Percentiles rank a stretch among this genome's conserved stretches.
Conservation (phyloP, 2,329 filamentous ascomycete genomes). For the Nannizziopsis barbatae region DNA sequence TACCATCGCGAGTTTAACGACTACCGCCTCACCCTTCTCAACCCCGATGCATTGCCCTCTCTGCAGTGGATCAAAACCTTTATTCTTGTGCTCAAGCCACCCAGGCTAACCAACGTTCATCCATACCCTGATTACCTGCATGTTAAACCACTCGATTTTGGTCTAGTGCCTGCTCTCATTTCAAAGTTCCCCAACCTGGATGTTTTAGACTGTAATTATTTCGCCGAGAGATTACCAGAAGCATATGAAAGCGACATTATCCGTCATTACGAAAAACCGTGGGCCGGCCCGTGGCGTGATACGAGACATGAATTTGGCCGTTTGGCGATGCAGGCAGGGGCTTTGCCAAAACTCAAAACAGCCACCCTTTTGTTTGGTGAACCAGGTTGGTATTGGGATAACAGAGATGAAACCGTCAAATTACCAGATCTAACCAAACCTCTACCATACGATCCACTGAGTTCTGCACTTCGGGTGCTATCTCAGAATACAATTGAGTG, state of each 20-base stretch:
- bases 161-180: constrained; percentile 7
- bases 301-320: constrained; percentile 10
- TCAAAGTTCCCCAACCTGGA: constrained; percentile 11
- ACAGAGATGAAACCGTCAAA: background rate
- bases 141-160: constrained; percentile 7
- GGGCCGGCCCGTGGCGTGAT: constrained; percentile 11
- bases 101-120: too few species aligned
- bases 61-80: constrained; percentile 2
- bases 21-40: constrained; percentile 7
- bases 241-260: background rate
- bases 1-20: constrained; percentile 3
- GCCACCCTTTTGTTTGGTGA: background rate
- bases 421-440: constrained; percentile 7
- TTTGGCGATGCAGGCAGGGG: constrained; percentile 1
- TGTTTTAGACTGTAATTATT: constrained; percentile 4
- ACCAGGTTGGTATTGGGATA: background rate
- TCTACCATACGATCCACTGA: constrained; percentile 6
- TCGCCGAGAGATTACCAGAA: constrained; percentile 5
- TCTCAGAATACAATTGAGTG: constrained; percentile 6
- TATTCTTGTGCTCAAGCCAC: too few species aligned
- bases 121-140: too few species aligned
- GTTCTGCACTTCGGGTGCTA: constrained; percentile 7
- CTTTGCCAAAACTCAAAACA: constrained; percentile 5
- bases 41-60: constrained; percentile 1
- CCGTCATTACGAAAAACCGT: too few species aligned